Evolutionary conservation across 2,329 filamentous ascomycete species (phyloP).

Genomic region (Macrophomina pseudophaseolina): DNA sequence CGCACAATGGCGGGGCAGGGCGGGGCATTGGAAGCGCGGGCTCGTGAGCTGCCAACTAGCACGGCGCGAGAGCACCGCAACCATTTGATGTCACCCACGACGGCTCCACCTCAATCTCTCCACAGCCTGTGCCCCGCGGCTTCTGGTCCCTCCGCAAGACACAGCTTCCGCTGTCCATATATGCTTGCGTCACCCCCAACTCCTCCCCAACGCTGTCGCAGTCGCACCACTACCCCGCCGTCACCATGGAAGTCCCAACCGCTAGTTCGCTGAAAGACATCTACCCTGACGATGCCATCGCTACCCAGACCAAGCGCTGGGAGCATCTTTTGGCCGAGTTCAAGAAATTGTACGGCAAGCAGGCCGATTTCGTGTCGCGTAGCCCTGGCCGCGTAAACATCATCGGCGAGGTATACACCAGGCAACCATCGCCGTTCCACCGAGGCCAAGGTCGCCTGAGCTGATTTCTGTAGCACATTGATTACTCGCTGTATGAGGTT

Average conservation of each 20-base stretch:
- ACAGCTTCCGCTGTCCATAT: neutral
- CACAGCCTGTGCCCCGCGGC: conserved; percentile 22
- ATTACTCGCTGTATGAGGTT: conserved; percentile 96
- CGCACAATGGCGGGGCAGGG: conserved; percentile 19
- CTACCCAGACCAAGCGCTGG: conserved; percentile 75
- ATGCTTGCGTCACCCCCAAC: conserved; percentile 3
- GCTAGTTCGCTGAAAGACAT: conserved; percentile 78
- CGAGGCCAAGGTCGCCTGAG: neutral
- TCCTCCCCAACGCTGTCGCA: neutral
- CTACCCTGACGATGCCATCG: conserved; percentile 76
- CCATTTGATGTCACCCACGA: conserved; percentile 25
- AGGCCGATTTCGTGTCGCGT: conserved; percentile 80
- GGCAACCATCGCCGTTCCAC: neutral
- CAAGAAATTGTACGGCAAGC: conserved; percentile 68
- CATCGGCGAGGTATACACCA: conserved; percentile 74
- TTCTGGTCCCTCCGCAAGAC: conserved; percentile 3
- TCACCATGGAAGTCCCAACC: conserved; percentile 65
- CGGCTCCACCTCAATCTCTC: conserved; percentile 24
- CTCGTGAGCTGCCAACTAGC: conserved; percentile 16
- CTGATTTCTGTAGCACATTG: conserved; percentile 70
- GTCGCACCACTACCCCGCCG: conserved; percentile 18
- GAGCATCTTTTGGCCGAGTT: conserved; percentile 74
- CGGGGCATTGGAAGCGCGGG: conserved; percentile 20
- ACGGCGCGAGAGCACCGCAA: conserved; percentile 4
- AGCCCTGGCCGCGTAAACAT: conserved; percentile 97